phyloP scores from a whole-genome alignment of 257 asterid species.

The Nemophila menziesii region DNA sequence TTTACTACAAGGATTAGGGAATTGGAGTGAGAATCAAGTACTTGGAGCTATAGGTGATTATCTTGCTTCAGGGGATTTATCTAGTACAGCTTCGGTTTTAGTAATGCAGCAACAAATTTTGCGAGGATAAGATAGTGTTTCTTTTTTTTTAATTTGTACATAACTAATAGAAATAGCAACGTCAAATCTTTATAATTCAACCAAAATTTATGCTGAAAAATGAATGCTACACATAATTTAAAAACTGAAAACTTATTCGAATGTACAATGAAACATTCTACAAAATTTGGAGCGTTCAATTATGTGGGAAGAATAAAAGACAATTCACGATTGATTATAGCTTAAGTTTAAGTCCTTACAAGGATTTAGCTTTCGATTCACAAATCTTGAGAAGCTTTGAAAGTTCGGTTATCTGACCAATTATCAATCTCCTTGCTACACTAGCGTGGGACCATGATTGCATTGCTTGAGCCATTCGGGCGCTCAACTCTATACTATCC shows the following conservation, averaged over 20 bases:
- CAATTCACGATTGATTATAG: constrained; percentile 27
- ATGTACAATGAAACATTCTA: constrained; percentile 19
- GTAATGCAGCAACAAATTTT: constrained; percentile 69
- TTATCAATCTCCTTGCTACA: constrained; percentile 32
- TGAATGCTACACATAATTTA: constrained; percentile 21
- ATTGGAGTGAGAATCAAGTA: constrained; percentile 48
- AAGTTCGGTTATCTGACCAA: constrained; percentile 38
- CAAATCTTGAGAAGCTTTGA: constrained; percentile 52
- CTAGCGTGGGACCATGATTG: constrained; percentile 59
- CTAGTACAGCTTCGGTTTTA: constrained; percentile 36
- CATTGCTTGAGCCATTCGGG: constrained; percentile 41
- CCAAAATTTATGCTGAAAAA: constrained; percentile 14
- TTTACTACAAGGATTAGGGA: constrained; percentile 42
- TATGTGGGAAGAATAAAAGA: constrained; percentile 7
- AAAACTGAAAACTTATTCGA: too few relatives aligned
- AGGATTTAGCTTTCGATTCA: constrained; percentile 38
- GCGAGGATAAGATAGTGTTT: constrained; percentile 33
- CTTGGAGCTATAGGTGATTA: constrained; percentile 73
- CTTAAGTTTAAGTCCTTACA: constrained; percentile 37
- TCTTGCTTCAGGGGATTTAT: constrained; percentile 43
- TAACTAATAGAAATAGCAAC: too few relatives aligned
- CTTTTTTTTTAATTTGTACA: too few relatives aligned
- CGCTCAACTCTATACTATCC: constrained; percentile 43
- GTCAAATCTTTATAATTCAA: background rate
- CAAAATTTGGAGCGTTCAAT: constrained; percentile 17